phyloP scores from a whole-genome alignment of 306 rosid species.

The Cucumis melo region DNA sequence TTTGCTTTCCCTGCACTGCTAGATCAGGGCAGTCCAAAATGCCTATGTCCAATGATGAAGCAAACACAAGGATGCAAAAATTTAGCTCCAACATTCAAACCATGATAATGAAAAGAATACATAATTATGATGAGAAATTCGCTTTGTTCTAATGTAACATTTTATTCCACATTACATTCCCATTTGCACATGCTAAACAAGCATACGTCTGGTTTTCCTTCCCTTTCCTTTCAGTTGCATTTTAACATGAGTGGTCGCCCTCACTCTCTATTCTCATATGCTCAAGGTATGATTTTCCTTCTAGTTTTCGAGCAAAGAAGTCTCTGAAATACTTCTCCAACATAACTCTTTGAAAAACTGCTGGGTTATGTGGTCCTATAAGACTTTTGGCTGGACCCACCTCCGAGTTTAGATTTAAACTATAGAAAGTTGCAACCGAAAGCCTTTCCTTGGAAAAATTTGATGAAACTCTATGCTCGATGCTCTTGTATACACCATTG shows the following conservation, averaged over 20 bases:
- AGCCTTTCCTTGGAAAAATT: constrained; percentile 33
- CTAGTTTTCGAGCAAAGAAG: constrained; percentile 21
- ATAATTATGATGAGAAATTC: neutral
- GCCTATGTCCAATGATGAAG: neutral
- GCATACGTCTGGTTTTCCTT: neutral
- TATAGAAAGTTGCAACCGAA: constrained; percentile 31
- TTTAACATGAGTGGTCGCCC: neutral
- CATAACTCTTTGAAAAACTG: constrained; percentile 11
- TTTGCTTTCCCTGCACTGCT: neutral
- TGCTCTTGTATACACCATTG: constrained; percentile 34
- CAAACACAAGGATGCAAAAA: neutral
- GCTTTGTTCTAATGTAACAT: neutral
- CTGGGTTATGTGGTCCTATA: constrained; percentile 19
- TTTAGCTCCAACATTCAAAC: neutral
- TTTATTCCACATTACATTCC: neutral
- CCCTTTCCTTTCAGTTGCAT: neutral
- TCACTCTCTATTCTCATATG: constrained; percentile 7
- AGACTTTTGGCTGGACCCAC: constrained; percentile 35
- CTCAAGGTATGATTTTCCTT: constrained; percentile 22
- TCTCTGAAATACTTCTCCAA: constrained; percentile 8
- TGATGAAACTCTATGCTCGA: constrained; percentile 27
- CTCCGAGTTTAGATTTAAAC: constrained; percentile 15
- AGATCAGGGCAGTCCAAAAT: neutral
- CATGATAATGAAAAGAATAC: neutral
- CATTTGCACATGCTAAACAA: neutral